phyloP scores from a whole-genome alignment of 2,329 filamentous ascomycete genomes.

The Aspergillus ochraceus region DNA sequence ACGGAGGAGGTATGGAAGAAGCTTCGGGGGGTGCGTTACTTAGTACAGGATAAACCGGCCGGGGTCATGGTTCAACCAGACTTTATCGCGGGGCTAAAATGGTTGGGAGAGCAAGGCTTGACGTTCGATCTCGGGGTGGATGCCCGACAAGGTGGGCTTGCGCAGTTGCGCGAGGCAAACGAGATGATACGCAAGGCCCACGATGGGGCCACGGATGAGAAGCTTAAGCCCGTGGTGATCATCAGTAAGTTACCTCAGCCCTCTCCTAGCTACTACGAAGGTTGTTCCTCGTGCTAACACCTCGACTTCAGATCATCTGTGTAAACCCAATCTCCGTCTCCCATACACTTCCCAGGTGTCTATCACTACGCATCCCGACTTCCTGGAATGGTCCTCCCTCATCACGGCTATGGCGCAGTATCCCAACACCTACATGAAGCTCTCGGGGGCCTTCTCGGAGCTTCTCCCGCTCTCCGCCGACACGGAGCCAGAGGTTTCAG shows the following conservation, averaged over 20 bases:
- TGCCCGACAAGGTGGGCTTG: slow-evolving; percentile 71
- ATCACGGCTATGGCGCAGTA: slow-evolving; percentile 68
- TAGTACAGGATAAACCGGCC: slow-evolving; percentile 73
- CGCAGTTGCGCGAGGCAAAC: slow-evolving; percentile 70
- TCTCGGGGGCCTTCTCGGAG: slow-evolving; percentile 84
- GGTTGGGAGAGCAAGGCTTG: slow-evolving; percentile 63
- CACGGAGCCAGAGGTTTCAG: slow-evolving; percentile 18
- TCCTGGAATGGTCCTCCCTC: slow-evolving; percentile 67
- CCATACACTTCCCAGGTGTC: slow-evolving; percentile 48
- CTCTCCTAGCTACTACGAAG: background rate
- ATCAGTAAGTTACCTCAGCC: slow-evolving; percentile 42
- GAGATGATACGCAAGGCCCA: slow-evolving; percentile 70
- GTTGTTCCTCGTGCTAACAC: background rate
- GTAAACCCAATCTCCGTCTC: slow-evolving; percentile 76
- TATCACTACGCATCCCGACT: slow-evolving; percentile 51
- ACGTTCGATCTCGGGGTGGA: slow-evolving; percentile 85
- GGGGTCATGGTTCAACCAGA: slow-evolving; percentile 63
- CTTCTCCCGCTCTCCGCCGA: slow-evolving; percentile 53
- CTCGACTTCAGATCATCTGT: slow-evolving; percentile 69
- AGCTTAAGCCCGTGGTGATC: slow-evolving; percentile 67
- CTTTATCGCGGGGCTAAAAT: slow-evolving; percentile 67
- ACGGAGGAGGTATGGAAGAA: slow-evolving; percentile 65
- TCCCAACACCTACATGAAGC: slow-evolving; percentile 77
- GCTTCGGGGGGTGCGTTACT: slow-evolving; percentile 77
- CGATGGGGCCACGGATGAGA: slow-evolving; percentile 51